Percentiles rank a stretch among this genome's conserved stretches.
Evolutionary conservation across 345 rosid genomes (phyloP).

Genomic region (Pugionium cornutum): DNA sequence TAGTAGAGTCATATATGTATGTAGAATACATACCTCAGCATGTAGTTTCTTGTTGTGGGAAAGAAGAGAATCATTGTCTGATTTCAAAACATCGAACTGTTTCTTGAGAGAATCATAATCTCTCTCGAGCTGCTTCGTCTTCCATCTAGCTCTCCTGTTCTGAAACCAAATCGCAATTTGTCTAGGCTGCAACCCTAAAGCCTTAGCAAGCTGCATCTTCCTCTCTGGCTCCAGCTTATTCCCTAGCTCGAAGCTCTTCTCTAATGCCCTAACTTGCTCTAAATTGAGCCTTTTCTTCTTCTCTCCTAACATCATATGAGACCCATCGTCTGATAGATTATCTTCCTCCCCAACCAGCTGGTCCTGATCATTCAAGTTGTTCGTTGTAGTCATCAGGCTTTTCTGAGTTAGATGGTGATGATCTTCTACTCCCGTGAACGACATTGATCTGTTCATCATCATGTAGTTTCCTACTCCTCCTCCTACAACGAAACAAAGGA

Average conservation of each 20-base stretch:
- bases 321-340: not conserved
- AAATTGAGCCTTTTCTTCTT: not conserved
- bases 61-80: not conserved
- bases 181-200: not conserved
- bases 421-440: not conserved
- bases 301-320: not conserved
- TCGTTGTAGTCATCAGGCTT: not conserved
- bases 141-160: not conserved
- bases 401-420: not conserved
- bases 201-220: not conserved
- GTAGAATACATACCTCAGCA: not conserved
- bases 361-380: not conserved
- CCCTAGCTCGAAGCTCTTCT: not conserved
- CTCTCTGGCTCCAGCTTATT: not conserved
- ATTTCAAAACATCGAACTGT: not conserved
- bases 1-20: no score
- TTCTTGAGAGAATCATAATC: not conserved
- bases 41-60: not conserved
- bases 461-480: constrained; percentile 1
- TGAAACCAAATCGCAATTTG: not conserved
- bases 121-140: not conserved
- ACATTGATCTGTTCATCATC: not conserved
- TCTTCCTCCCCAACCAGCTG: not conserved
- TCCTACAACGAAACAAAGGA: not conserved
- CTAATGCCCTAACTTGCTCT: not conserved